phyloP scores from a whole-genome alignment of 1,139 yeast genomes.

The Yamadazyma diddensiae region DNA sequence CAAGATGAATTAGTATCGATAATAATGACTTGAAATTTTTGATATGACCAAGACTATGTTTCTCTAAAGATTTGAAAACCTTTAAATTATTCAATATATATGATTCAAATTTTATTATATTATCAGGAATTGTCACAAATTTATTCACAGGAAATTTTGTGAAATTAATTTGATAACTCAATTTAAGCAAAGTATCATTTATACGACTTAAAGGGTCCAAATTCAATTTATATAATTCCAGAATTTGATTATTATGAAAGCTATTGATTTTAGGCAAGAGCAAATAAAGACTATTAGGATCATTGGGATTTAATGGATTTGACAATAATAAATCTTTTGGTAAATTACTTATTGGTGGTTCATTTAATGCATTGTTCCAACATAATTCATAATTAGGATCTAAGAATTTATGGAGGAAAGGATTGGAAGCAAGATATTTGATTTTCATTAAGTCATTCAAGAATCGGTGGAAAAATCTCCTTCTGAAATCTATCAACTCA shows the following conservation, averaged over 20 bases:
- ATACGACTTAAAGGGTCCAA: slow-evolving; percentile 31
- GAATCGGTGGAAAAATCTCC: slow-evolving; percentile 37
- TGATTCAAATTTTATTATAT: slow-evolving; percentile 34
- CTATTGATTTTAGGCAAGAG: slow-evolving; percentile 39
- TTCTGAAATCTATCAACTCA: slow-evolving; percentile 41
- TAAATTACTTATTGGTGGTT: slow-evolving; percentile 42
- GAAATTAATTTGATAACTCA: slow-evolving; percentile 34
- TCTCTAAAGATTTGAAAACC: slow-evolving; percentile 31
- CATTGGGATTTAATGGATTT: slow-evolving; percentile 45
- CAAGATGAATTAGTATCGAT: slow-evolving; percentile 38
- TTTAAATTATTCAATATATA: slow-evolving; percentile 34
- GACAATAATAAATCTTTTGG: slow-evolving; percentile 42
- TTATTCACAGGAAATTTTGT: slow-evolving; percentile 23
- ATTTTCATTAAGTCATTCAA: slow-evolving; percentile 34
- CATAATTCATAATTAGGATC: slow-evolving; percentile 49
- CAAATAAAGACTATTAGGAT: slow-evolving; percentile 45
- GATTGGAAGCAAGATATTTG: slow-evolving; percentile 21
- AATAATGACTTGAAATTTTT: slow-evolving; percentile 30
- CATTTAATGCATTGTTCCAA: slow-evolving; percentile 47
- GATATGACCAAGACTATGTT: slow-evolving; percentile 24
- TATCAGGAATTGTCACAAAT: slow-evolving; percentile 31
- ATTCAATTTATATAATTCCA: slow-evolving; percentile 18
- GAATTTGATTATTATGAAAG: slow-evolving; percentile 27
- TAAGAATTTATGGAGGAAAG: slow-evolving; percentile 39
- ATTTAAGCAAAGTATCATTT: slow-evolving; percentile 35